A percentile compares a stretch with the other conserved stretches of the same genome.
Conservation (phyloP, 495 filamentous ascomycete genomes). For the Tuber umbilicatum region DNA sequence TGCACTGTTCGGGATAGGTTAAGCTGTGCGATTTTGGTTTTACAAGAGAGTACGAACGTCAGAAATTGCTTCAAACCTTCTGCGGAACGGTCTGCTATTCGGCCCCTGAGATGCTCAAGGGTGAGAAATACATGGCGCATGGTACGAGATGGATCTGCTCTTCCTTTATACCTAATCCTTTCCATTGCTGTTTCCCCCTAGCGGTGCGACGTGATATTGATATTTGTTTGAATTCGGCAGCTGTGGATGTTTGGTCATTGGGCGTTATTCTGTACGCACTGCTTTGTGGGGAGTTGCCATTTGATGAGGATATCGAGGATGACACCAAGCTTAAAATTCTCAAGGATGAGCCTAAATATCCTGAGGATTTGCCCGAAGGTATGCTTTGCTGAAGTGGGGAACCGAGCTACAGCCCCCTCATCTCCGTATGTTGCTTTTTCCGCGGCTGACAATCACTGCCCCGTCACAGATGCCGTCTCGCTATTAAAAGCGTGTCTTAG, state of each 20-base stretch:
- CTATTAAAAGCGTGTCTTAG: constrained; percentile 72
- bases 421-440: constrained; percentile 1
- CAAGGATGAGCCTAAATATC: constrained; percentile 73
- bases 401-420: neutral
- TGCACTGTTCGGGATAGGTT: constrained; percentile 47
- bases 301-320: constrained; percentile 87
- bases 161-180: constrained; percentile 1
- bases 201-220: constrained; percentile 11
- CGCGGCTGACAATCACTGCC: constrained; percentile 12
- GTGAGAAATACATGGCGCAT: constrained; percentile 69
- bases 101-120: constrained; percentile 96
- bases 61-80: constrained; percentile 93
- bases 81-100: constrained; percentile 97
- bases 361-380: constrained; percentile 61
- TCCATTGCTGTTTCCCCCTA: neutral
- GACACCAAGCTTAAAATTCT: constrained; percentile 80
- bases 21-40: constrained; percentile 99
- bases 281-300: constrained; percentile 85
- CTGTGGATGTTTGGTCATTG: constrained; percentile 93
- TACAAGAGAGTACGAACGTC: constrained; percentile 91
- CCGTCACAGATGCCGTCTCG: constrained; percentile 57
- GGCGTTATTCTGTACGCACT: constrained; percentile 94
- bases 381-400: constrained; percentile 9
- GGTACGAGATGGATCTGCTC: constrained; percentile 38
- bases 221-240: constrained; percentile 33